Evolutionary conservation across 257 asterid species (phyloP).

Genomic region (Solanum pimpinellifolium): DNA sequence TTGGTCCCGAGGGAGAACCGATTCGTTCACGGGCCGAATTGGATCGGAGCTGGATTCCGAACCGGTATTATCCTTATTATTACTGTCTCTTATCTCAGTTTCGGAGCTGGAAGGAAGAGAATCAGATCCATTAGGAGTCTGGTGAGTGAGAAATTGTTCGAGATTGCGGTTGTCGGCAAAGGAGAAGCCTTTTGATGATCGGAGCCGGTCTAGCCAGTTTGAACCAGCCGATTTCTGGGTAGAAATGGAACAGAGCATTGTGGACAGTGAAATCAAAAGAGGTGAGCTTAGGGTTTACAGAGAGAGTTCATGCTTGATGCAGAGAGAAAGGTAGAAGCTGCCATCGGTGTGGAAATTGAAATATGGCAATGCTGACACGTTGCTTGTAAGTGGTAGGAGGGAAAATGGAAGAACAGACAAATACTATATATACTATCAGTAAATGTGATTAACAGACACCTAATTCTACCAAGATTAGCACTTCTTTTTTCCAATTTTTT

Average conservation of each 20-base stretch:
- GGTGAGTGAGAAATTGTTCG: constrained; percentile 36
- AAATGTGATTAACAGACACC: neutral
- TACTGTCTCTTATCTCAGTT: neutral
- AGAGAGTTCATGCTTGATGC: neutral
- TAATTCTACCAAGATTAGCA: neutral
- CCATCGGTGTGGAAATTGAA: neutral
- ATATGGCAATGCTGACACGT: neutral
- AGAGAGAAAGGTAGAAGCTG: neutral
- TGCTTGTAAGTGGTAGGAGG: neutral
- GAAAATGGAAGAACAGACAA: neutral
- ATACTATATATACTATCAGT: neutral
- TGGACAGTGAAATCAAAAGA: neutral
- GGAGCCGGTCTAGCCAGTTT: constrained; percentile 74
- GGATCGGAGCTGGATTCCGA: constrained; percentile 4
- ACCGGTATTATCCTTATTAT: neutral
- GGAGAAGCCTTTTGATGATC: constrained; percentile 67
- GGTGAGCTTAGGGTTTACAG: neutral
- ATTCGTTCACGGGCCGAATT: neutral
- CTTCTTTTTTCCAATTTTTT: no score
- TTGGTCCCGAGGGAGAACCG: neutral
- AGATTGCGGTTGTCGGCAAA: constrained; percentile 30
- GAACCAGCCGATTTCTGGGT: constrained; percentile 38
- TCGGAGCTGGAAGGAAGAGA: neutral
- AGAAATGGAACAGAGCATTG: constrained; percentile 41
- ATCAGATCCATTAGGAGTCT: constrained; percentile 18